Percentiles rank a stretch among this genome's conserved stretches.
Conservation (phyloP, 1,284 basidiomycete genomes). For the Sanghuangporus baumii region DNA sequence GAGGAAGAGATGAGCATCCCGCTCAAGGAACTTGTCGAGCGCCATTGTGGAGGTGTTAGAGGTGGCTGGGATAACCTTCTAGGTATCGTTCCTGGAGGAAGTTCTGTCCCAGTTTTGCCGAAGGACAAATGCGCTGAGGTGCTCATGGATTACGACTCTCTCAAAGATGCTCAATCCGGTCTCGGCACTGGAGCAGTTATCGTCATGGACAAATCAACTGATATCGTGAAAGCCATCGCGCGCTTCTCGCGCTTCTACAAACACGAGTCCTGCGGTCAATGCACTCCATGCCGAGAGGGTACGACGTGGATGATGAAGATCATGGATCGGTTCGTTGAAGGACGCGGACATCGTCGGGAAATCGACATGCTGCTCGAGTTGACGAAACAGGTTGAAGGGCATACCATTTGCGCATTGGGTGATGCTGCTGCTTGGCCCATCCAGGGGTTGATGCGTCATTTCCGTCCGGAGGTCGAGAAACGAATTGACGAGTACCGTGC, state of each 20-base stretch:
- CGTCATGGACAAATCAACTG: constrained; percentile 97
- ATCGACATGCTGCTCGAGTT: constrained; percentile 96
- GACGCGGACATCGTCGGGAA: constrained; percentile 86
- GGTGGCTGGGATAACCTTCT: constrained; percentile 97
- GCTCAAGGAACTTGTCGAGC: constrained; percentile 89
- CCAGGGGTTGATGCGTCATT: constrained; percentile 94
- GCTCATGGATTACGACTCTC: constrained; percentile 97
- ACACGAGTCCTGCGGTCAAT: constrained; percentile 98
- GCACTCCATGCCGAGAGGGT: constrained; percentile 94
- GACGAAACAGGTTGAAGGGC: constrained; percentile 96
- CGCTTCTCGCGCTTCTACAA: constrained; percentile 95
- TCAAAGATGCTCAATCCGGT: constrained; percentile 92
- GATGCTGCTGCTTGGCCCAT: constrained; percentile 99
- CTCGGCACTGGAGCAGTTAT: constrained; percentile 98
- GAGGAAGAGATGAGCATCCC: constrained; percentile 99
- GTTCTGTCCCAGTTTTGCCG: constrained; percentile 92
- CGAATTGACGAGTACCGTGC: constrained; percentile 80
- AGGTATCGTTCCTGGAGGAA: constrained; percentile 93
- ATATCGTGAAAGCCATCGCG: constrained; percentile 89
- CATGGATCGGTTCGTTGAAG: constrained; percentile 92
- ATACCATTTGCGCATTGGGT: constrained; percentile 93
- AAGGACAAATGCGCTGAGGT: constrained; percentile 79
- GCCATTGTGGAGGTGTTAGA: constrained; percentile 91
- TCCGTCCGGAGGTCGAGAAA: constrained; percentile 90
- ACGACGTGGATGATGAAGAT: constrained; percentile 99